Evolutionary conservation across 805 yeast genomes (phyloP), one percentile per base, ranked within the genome.

Genomic region (Dipodascopsis uninucleata): DNA sequence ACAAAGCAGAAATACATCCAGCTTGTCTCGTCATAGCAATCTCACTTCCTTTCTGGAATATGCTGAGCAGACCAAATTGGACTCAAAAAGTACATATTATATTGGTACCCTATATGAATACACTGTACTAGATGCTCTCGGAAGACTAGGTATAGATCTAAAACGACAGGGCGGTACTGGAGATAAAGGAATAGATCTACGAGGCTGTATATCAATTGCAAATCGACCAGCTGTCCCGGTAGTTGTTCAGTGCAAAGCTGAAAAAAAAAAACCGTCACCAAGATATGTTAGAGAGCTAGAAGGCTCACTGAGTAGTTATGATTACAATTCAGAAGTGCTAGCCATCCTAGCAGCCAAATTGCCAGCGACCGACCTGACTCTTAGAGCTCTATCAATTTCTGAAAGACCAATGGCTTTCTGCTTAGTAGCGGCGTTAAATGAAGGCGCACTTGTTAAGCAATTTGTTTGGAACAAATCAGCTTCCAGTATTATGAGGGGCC

Each of bases 181-280:
- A 21, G 61, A 58, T 37, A 39, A 45, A 1, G 61, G 61, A 6
- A 43, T 58, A 12, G 61, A 58, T 32, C 49, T 58, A 7, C 50
- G 55, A 6, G 61, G 61, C 2, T 48, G 50, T 40, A 28, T 43
- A 26, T 28, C 38, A 7, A 14, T 10, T 7, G 31, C 45, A 14
- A 34, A 14, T 8, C n/a, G 16, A 8, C 18, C 28, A 18, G 20
- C 17, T n/a, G 17, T 52, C n/a, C 52, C 43, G 12, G 52, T 56
- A 4, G 24, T 56, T 9, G 52, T 58, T 12, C 57, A 51, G 49
- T 59, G 62, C 58, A 38, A 62, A 46, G 14, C 61, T 39, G 10
- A 58, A 35, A 28, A 61, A 41, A 16, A 73, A 60, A 17, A 77
- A 53, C 74, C 81, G 70, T 35, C 81, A 74, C 61, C 80, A 72